phyloP scores from a whole-genome alignment of 2,329 filamentous ascomycete species.

The Colletotrichum melonis region DNA sequence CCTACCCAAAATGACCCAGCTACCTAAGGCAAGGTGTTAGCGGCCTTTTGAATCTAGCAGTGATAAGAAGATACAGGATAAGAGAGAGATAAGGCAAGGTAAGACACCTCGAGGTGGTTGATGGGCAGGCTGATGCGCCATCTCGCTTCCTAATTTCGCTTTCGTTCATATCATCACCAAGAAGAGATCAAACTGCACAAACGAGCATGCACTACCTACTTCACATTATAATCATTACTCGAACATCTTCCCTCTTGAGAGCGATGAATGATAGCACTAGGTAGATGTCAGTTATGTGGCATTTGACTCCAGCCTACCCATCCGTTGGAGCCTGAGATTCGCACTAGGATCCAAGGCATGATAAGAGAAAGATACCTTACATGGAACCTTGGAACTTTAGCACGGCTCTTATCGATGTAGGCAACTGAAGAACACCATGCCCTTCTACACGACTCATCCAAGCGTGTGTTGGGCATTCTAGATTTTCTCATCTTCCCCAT shows the following conservation, averaged over 20 bases:
- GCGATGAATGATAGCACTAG: background rate
- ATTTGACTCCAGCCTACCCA: background rate
- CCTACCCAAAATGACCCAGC: background rate
- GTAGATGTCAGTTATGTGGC: background rate
- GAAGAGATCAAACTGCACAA: background rate
- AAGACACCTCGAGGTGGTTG: constrained; percentile 1
- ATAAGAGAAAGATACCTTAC: background rate
- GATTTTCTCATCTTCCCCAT: background rate
- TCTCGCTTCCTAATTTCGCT: background rate
- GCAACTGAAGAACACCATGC: background rate
- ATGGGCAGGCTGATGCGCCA: background rate
- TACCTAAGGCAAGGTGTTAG: background rate
- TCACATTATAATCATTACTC: background rate
- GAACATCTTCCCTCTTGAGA: background rate
- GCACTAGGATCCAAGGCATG: background rate
- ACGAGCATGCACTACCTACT: background rate
- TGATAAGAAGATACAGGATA: background rate
- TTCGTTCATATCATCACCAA: background rate
- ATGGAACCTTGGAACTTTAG: background rate
- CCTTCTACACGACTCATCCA: background rate
- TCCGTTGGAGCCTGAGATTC: background rate
- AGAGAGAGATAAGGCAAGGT: background rate
- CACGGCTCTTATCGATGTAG: background rate
- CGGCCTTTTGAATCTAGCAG: background rate
- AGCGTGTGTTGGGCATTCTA: background rate